phyloP scores from a whole-genome alignment of 139 green algal species.

The Micractinium sp. region DNA sequence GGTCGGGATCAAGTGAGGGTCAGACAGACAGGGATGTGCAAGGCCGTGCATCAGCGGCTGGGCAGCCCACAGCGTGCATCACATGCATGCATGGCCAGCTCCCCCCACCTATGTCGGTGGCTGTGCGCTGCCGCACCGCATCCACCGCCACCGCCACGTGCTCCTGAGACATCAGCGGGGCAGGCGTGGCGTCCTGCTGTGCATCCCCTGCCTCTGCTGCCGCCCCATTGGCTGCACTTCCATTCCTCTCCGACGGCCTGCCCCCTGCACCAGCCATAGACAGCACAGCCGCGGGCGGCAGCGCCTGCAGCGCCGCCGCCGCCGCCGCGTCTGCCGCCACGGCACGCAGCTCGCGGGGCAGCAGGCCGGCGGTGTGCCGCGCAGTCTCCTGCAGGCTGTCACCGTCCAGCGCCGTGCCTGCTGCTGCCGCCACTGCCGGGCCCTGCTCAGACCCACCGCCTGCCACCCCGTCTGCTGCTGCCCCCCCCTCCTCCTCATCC shows the following conservation, averaged over 20 bases:
- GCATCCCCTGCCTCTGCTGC: background rate
- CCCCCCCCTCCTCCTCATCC: background rate
- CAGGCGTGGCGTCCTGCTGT: background rate
- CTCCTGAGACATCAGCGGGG: background rate
- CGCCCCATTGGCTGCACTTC: background rate
- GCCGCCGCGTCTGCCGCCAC: constrained; percentile 75
- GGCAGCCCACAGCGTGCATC: too few relatives aligned
- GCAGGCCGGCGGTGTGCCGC: constrained; percentile 77
- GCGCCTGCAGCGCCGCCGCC: constrained; percentile 19
- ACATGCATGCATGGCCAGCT: too few relatives aligned
- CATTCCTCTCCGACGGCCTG: background rate
- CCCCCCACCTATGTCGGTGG: constrained; percentile 64
- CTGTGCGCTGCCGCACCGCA: constrained; percentile 64
- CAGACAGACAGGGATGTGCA: background rate
- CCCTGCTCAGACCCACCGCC: background rate
- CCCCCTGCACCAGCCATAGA: background rate
- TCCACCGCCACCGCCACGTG: constrained; percentile 63
- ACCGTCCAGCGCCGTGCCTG: background rate
- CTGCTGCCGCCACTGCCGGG: background rate
- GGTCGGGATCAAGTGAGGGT: too few relatives aligned
- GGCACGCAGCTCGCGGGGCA: constrained; percentile 73
- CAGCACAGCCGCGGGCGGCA: constrained; percentile 32
- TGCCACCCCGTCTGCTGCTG: background rate
- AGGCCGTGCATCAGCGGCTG: background rate
- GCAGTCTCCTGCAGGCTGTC: constrained; percentile 45